phyloP scores from a whole-genome alignment of 192 early-diverging fungal genomes.

The Mortierella antarctica region DNA sequence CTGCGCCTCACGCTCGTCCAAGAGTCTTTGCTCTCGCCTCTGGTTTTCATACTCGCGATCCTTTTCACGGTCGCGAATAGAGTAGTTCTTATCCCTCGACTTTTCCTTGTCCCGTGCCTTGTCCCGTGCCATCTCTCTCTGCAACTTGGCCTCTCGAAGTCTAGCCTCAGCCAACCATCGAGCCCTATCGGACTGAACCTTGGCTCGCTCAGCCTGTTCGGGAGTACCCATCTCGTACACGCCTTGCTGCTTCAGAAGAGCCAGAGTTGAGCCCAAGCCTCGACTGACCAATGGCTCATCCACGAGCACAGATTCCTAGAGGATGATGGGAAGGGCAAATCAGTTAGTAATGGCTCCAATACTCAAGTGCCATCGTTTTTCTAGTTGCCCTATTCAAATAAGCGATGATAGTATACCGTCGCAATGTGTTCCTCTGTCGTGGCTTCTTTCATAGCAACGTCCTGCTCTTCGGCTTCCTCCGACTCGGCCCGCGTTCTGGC shows the following conservation, averaged over 20 bases:
- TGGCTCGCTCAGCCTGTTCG: slow-evolving; percentile 77
- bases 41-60: slow-evolving; percentile 64
- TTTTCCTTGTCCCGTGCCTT: slow-evolving; percentile 69
- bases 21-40: slow-evolving; percentile 68
- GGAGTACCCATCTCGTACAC: slow-evolving; percentile 65
- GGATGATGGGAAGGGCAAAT: neutral
- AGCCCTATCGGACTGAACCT: slow-evolving; percentile 64
- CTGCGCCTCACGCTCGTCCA: slow-evolving; percentile 81
- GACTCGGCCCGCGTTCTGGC: slow-evolving; percentile 34
- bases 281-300: slow-evolving; percentile 86
- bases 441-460: slow-evolving; percentile 30
- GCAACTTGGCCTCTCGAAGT: slow-evolving; percentile 64
- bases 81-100: slow-evolving; percentile 60
- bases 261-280: slow-evolving; percentile 86
- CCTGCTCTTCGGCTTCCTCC: slow-evolving; percentile 24
- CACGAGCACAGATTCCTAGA: slow-evolving; percentile 40
- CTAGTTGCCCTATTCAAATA: neutral
- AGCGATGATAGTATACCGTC: slow-evolving; percentile 13
- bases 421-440: slow-evolving; percentile 25
- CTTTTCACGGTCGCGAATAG: slow-evolving; percentile 49
- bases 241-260: slow-evolving; percentile 85
- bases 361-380: too few species aligned
- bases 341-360: too few species aligned
- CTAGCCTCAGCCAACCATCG: slow-evolving; percentile 82
- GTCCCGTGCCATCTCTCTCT: slow-evolving; percentile 73